Percentiles rank a stretch among this genome's conserved stretches.
Conservation (phyloP, 2,329 filamentous ascomycete genomes). For the Trichoderma guizhouense region DNA sequence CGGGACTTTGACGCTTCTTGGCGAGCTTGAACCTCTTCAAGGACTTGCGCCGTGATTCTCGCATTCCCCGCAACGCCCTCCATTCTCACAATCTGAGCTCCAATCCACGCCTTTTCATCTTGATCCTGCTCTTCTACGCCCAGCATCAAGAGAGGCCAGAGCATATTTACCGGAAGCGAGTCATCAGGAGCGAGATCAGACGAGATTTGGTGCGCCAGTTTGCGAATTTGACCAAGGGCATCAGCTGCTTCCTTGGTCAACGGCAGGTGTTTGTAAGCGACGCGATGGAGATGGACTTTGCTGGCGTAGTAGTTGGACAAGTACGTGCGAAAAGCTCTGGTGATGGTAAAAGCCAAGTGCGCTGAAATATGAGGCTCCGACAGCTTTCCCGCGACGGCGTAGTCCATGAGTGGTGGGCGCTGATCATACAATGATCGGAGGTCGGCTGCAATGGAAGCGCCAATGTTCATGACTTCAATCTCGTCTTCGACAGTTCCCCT, state of each 20-base stretch:
- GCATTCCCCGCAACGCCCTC: conserved; percentile 44
- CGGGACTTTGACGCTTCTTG: conserved; percentile 36
- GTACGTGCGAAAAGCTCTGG: conserved; percentile 53
- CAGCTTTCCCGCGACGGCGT: conserved; percentile 50
- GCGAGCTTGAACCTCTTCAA: conserved; percentile 44
- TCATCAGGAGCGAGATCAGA: conserved; percentile 40
- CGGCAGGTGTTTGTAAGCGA: conserved; percentile 53
- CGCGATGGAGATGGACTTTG: conserved; percentile 54
- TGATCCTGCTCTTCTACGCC: conserved; percentile 52
- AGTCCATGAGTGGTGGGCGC: conserved; percentile 53
- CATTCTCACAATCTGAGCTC: conserved; percentile 46
- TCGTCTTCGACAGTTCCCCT: conserved; percentile 56
- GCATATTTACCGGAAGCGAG: conserved; percentile 51
- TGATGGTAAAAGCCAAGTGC: conserved; percentile 48
- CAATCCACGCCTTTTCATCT: conserved; percentile 49
- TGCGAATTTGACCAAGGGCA: conserved; percentile 48
- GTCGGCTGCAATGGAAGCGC: conserved; percentile 48
- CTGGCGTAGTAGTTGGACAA: conserved; percentile 55
- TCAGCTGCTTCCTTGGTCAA: conserved; percentile 47
- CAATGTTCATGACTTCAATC: conserved; percentile 55
- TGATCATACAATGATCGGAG: conserved; percentile 48
- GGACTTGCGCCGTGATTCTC: conserved; percentile 43
- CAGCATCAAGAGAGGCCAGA: conserved; percentile 56
- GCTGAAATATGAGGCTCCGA: conserved; percentile 46
- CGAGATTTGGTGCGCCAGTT: conserved; percentile 43